Evolutionary conservation across 176 grass and related monocot species (phyloP), one percentile per base, ranked within the genome.

Genomic region (Phoenix roebelenii): DNA sequence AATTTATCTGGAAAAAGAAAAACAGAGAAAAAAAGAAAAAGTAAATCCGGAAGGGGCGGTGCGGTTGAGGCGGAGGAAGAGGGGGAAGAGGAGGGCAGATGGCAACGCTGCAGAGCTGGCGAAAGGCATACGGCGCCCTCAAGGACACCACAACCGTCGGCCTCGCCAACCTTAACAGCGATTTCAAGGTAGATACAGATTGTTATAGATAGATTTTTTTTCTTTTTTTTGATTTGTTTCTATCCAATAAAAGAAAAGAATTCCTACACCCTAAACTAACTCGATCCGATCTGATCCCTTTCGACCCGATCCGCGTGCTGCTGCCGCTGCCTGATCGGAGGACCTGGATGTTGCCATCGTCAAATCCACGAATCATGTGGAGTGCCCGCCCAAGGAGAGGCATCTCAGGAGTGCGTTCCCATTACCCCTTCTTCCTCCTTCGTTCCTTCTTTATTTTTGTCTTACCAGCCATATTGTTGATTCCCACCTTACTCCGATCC

Each of bases 261-360:
- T 44, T 12, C 35, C 35, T 44, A 14, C 7, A 3, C 35, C 35
- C 10, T 44, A 44, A 44, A 44, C 35, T 44, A 44, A 44, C 35
- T 44, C 35, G 35, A 44, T 44, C 35, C 35, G 6, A 44, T 44
- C 35, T 12, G 10, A 44, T 44, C 35, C 35, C 35, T 44, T 44
- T 7, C 35, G 35, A 44, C 12, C 35, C 10, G 35, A 44, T 44
- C 35, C 35, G 28, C 28, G 28, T 5, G 4, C 28, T 39, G 7
- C 1, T 12, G 35, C 35, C 9, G 35, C 35, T 39, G 35, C 35
- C 9, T 44, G 35, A 44, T 44, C 35, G 35, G 35, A 96, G 92
- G 87, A 97, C 86, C 83, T 97, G 92, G 92, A 91, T 85, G 92
- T 97, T 75, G 83, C 87, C 69, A 90, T 90, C 77, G 86, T 96